Base-by-base conservation (phyloP, 2,329 filamentous ascomycete species). In the Colletotrichum plurivorum region DNA sequence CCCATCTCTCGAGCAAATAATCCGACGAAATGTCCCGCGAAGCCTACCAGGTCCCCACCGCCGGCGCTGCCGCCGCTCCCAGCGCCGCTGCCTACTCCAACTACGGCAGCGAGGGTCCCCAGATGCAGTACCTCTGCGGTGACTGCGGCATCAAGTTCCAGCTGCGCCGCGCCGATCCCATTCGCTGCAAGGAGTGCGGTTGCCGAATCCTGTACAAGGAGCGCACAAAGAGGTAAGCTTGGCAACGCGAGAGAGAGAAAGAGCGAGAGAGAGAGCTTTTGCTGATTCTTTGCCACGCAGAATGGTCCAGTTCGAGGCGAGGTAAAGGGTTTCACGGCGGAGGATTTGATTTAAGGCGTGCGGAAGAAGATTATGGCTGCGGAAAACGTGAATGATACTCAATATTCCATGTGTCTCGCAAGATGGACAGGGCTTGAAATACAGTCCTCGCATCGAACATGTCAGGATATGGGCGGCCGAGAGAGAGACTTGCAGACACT, bases 291-390 rank as follows among this genome's bases (percentile, higher is more conserved):
- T 36, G 31, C 31, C 15, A 49, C 56, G 63, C 75, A 97, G 95
- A 78, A 98, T 98, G 95, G 95, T 98, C 59, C 96, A 99, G 84
- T 98, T 99, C 77, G 95, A 99, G 86, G 96, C 96, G 59, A 90
- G 95, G 83, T 98, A 71, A 54, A 71, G 1, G 13, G 27, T 20
- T 43, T 43, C 1, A 49, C n/a, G n/a, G 18, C 18, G 8, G 9
- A 25, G 31, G 10, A 4, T 36, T 36, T 36, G 31, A 36, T 43
- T 43, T n/a, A 49, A 7, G n/a, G 46, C 46, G n/a, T 4, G 18
- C 8, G 20, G 46, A 20, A 22, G 46, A 20, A 49, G 46, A 49
- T 13, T 12, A 51, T 6, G 20, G 48, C n/a, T 51, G n/a, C 18
- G 20, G 2, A 36, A 10, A 48, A 22, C 45, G 45, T 6, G 45